Evolutionary conservation across 2,329 filamentous ascomycete genomes (phyloP), one percentile per base, ranked within the genome.

Genomic region (Ascomycota sp.): DNA sequence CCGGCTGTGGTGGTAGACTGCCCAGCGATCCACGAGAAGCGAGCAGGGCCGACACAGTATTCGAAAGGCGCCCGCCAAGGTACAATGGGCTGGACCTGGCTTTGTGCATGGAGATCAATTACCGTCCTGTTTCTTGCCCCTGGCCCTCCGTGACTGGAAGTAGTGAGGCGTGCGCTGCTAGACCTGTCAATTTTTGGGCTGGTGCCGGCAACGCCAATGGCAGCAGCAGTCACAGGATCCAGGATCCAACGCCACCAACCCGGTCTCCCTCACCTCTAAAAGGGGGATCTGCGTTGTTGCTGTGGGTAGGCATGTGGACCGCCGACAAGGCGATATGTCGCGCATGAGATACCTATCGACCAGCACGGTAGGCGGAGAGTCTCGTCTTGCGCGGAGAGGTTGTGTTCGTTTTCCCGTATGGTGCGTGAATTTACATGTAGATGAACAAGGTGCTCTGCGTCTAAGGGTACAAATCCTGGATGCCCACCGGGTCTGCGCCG

Each of bases 1-100:
- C 32, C 30, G 32, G 30, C 37, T 33, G 35, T 33, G 35, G 32
- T 13, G 26, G n/a, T 20, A 34, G 32, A 32, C 33, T 28, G 31
- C 28, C 26, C 30, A 33, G 30, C 28, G 32, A 31, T 36, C 32
- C 31, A 27, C 31, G 25, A 23, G 29, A 17, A 17, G 15, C 15
- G 15, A 17, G 15, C 15, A 28, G 29, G 27, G 28, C 36, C 27
- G 34, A 35, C 15, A 17, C 15, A 17, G 15, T 17, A 17, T 17
- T 17, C 15, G 15, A 17, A 17, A 17, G 15, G 15, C 15, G 15
- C 15, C 15, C 15, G 15, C 15, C 15, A 17, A 17, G 15, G 15
- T 17, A 17, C 15, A 17, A 17, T 17, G 15, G 15, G 15, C 15
- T 17, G 15, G 15, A 17, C 15, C 15, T 17, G 15, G 15, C 15